Conservation (phyloP, 352 stramenopile species). For the Globisporangium sylvaticum region DNA sequence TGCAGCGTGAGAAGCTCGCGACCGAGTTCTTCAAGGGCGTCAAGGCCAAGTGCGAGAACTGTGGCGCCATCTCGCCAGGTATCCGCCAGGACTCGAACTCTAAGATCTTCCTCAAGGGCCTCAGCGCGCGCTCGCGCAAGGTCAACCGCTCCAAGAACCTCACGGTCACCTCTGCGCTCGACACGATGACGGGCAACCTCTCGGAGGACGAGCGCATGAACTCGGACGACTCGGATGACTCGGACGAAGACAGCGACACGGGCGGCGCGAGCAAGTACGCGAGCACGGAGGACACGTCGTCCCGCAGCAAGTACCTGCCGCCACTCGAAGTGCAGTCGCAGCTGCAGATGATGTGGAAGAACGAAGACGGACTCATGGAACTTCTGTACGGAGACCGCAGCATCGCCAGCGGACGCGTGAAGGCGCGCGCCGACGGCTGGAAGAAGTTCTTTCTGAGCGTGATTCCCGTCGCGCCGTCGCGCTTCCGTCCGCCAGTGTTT, state of each 20-base stretch:
- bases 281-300: slow-evolving; percentile 56
- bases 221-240: slow-evolving; percentile 54
- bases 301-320: slow-evolving; percentile 92
- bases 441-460: slow-evolving; percentile 95
- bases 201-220: slow-evolving; percentile 33
- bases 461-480: slow-evolving; percentile 95
- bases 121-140: slow-evolving; percentile 76
- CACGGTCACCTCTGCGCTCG: slow-evolving; percentile 72
- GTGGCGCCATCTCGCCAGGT: slow-evolving; percentile 91
- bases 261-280: slow-evolving; percentile 29
- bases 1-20: slow-evolving; percentile 74
- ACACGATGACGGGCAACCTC: slow-evolving; percentile 74
- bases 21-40: slow-evolving; percentile 91
- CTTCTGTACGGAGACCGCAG: slow-evolving; percentile 90
- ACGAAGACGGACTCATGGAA: slow-evolving; percentile 90
- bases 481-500: slow-evolving; percentile 97
- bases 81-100: slow-evolving; percentile 96
- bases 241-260: slow-evolving; percentile 62
- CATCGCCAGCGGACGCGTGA: slow-evolving; percentile 56
- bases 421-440: slow-evolving; percentile 62
- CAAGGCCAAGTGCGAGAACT: slow-evolving; percentile 96
- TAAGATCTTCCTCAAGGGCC: slow-evolving; percentile 96
- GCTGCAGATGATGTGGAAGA: slow-evolving; percentile 93
- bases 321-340: slow-evolving; percentile 95
- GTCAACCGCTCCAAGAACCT: slow-evolving; percentile 83